phyloP scores from a whole-genome alignment of 1,284 basidiomycete species.

The Sporisorium graminicola region DNA sequence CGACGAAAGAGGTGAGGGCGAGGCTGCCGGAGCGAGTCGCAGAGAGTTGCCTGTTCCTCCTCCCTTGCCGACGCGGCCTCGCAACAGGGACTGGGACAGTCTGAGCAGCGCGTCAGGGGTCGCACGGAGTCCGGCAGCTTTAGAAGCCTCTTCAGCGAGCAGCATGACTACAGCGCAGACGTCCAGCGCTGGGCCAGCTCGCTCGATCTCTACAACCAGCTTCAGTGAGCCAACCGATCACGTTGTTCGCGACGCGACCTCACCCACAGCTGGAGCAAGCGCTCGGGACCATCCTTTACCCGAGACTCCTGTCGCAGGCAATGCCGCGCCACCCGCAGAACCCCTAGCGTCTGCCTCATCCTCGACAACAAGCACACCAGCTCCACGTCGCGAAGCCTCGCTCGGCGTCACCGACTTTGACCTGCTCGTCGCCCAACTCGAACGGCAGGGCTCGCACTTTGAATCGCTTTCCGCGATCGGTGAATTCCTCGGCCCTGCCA shows the following conservation, averaged over 20 bases:
- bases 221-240: background rate
- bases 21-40: background rate
- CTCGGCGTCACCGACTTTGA: slow-evolving; percentile 64
- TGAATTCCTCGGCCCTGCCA: slow-evolving; percentile 77
- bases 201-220: background rate
- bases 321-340: background rate
- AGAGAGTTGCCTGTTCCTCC: slow-evolving; percentile 30
- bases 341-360: background rate
- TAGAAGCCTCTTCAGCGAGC: background rate
- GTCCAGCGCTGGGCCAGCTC: background rate
- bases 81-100: slow-evolving; percentile 18
- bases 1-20: background rate
- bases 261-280: background rate
- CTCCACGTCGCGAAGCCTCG: slow-evolving; percentile 18
- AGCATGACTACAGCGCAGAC: background rate
- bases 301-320: background rate
- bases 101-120: background rate
- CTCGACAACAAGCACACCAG: background rate
- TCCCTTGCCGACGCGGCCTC: slow-evolving; percentile 26
- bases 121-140: background rate
- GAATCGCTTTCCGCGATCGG: slow-evolving; percentile 75
- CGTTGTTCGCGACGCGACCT: background rate
- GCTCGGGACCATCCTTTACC: background rate
- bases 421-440: slow-evolving; percentile 62
- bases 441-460: slow-evolving; percentile 35